These are phyloP conservation scores for Claviceps monticola DNA, from an alignment of 2,329 filamentous ascomycete species.

Conservation along the genomic window DNA sequence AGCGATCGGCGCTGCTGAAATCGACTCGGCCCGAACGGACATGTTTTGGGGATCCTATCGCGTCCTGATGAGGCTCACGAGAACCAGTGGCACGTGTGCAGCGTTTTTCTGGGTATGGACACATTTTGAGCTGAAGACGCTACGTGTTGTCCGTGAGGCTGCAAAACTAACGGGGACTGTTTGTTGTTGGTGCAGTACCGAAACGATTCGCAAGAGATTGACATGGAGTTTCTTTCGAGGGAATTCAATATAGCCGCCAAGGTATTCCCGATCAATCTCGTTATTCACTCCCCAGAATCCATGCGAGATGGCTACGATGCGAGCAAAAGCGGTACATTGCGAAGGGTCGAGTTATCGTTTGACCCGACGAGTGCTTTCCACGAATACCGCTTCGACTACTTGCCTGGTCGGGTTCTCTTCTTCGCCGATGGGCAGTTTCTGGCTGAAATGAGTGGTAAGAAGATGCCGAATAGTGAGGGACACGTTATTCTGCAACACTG, in stretches of 20 bases:
- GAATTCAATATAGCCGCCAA: constrained; percentile 40
- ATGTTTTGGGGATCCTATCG: constrained; percentile 58
- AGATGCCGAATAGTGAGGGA: constrained; percentile 46
- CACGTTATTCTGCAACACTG: constrained; percentile 61
- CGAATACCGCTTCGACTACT: constrained; percentile 70
- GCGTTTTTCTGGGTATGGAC: constrained; percentile 61
- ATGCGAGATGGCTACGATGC: constrained; percentile 48
- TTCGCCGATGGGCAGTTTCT: constrained; percentile 51
- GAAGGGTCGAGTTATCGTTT: constrained; percentile 47
- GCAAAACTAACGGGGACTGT: neutral
- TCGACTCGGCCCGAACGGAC: constrained; percentile 47
- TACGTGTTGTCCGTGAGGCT: neutral
- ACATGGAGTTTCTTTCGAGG: constrained; percentile 63
- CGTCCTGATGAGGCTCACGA: constrained; percentile 50
- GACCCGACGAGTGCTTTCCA: constrained; percentile 52
- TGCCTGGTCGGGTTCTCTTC: constrained; percentile 47
- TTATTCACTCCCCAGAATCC: constrained; percentile 55
- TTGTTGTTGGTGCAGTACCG: constrained; percentile 44
- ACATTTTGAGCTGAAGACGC: neutral
- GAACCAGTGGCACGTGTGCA: constrained; percentile 52
- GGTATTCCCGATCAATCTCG: constrained; percentile 53
- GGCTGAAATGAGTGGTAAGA: constrained; percentile 38
- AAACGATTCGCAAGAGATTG: constrained; percentile 69
- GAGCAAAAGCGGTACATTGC: constrained; percentile 41
- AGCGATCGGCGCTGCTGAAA: constrained; percentile 47